Evolutionary conservation across 2,329 filamentous ascomycete genomes (phyloP).

Genomic region (Microthyrium microscopicum): DNA sequence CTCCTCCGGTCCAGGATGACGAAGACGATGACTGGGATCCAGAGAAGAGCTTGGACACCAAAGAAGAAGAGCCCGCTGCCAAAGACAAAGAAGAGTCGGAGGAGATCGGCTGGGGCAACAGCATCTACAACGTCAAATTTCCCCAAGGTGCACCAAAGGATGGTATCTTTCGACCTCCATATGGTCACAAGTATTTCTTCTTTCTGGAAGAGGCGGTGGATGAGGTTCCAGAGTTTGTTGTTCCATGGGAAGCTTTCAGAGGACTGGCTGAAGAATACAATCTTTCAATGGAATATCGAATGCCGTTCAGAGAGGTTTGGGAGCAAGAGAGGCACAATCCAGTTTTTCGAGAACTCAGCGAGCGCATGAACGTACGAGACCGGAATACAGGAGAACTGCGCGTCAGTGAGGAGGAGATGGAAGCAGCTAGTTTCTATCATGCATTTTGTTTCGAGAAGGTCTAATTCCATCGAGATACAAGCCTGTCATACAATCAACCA

Average conservation of each 20-base stretch:
- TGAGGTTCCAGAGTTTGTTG: constrained; percentile 90
- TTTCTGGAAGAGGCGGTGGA: constrained; percentile 93
- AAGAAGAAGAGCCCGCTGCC: constrained; percentile 28
- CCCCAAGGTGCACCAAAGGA: constrained; percentile 62
- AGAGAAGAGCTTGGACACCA: constrained; percentile 24
- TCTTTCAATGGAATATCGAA: constrained; percentile 85
- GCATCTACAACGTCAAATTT: constrained; percentile 81
- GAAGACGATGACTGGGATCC: constrained; percentile 28
- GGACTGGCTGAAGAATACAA: constrained; percentile 94
- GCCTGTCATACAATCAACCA: too few species aligned
- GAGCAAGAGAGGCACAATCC: constrained; percentile 74
- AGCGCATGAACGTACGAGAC: constrained; percentile 86
- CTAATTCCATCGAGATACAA: too few species aligned
- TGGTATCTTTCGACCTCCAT: constrained; percentile 83
- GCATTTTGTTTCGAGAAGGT: constrained; percentile 97
- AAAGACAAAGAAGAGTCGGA: constrained; percentile 40
- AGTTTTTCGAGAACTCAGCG: constrained; percentile 66
- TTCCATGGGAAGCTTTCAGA: constrained; percentile 95
- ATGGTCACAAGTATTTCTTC: constrained; percentile 96
- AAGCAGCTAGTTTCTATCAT: constrained; percentile 80
- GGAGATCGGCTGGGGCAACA: constrained; percentile 98
- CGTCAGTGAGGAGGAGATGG: constrained; percentile 75
- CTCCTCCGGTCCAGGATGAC: constrained; percentile 8
- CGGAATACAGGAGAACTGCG: constrained; percentile 47
- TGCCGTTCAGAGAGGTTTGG: constrained; percentile 83